Evolutionary conservation across 176 grass and related monocot genomes (phyloP).

Genomic region (Leersia perrieri): DNA sequence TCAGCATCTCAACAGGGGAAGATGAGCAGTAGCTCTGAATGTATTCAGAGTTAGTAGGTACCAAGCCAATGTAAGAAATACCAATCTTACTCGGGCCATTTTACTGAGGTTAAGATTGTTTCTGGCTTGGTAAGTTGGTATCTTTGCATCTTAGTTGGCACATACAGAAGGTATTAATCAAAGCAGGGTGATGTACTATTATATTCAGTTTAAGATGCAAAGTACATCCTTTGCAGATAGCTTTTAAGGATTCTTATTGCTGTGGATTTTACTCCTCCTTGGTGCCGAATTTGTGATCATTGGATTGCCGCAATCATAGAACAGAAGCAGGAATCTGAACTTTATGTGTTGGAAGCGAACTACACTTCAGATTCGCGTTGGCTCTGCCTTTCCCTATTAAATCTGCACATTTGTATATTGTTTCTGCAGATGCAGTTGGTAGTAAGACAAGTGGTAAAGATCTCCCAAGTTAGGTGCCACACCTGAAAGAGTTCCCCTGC

Average conservation of each 20-base stretch:
- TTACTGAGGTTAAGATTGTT: slow-evolving; percentile 16
- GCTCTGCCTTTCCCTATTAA: slow-evolving; percentile 10
- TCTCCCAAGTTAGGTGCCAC: slow-evolving; percentile 6
- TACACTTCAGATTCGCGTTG: slow-evolving; percentile 18
- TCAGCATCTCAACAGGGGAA: neutral
- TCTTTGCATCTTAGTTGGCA: neutral
- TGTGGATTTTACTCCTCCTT: neutral
- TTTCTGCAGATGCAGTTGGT: neutral
- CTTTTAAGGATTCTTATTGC: slow-evolving; percentile 36
- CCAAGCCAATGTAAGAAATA: slow-evolving; percentile 12
- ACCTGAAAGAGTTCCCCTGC: slow-evolving; percentile 17
- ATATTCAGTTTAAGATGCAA: slow-evolving; percentile 25
- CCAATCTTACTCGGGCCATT: slow-evolving; percentile 26
- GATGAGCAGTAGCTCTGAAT: neutral
- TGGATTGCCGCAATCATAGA: slow-evolving; percentile 29
- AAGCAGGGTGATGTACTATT: slow-evolving; percentile 1
- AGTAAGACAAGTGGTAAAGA: neutral
- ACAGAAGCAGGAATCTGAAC: slow-evolving; percentile 17
- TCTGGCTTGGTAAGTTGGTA: neutral
- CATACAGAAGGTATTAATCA: neutral
- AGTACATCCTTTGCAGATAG: slow-evolving; percentile 28
- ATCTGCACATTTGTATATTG: slow-evolving; percentile 5
- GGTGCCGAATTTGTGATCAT: slow-evolving; percentile 10
- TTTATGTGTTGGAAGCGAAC: slow-evolving; percentile 31
- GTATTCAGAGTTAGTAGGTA: slow-evolving; percentile 3